Base-by-base conservation (phyloP, 495 filamentous ascomycete species). In the Tuber aestivum region DNA sequence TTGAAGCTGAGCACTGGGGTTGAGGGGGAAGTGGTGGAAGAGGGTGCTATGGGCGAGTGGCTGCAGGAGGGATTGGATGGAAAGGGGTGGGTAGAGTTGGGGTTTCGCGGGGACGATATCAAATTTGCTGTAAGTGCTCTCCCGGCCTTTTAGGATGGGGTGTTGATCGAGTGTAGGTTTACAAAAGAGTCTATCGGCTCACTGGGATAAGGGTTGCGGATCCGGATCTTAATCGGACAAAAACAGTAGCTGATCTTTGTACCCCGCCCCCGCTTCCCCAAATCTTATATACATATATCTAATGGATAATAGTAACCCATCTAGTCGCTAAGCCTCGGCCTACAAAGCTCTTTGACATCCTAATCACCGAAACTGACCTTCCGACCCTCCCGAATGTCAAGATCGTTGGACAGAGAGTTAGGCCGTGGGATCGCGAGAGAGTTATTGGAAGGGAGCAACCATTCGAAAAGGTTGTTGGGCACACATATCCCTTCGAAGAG, bases 361-460 rank as follows among this genome's bases (percentile, higher is more conserved):
- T 88, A 1, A 48, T 81, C 0, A 77, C 79, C 20, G 82, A 86
- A 41, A 72, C 80, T 23, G 81, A 85, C 12, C 83, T 93, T 42
- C 75, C 83, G 12, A 79, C 79, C 3, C 83, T 94, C 44, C 86
- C 90, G 70, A 97, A 97, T 82, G 90, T 97, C 65, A 87, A 86
- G 78, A 84, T 97, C 16, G 87, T 86, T 72, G 77, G 82, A 6
- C 86, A 86, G 74, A 89, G 90, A 77, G 85, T 91, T 71, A 92
- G 88, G 35, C 87, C 87, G 37, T 87, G 89, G 70, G 88, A 94
- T 84, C 89, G 89, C 83, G 93, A 97, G 84, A 90, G 88, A 83
- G 88, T 88, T 77, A 79, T 95, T 38, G 95, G 95, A 8, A 88
- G 95, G 78, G 93, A 91, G 90, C 95, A 97, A 89, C 80, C 94